A percentile compares a stretch with the other conserved stretches of the same genome.
These are phyloP conservation scores for Citrullus amarus DNA, from an alignment of 306 rosid species.

Conservation along the genomic window DNA sequence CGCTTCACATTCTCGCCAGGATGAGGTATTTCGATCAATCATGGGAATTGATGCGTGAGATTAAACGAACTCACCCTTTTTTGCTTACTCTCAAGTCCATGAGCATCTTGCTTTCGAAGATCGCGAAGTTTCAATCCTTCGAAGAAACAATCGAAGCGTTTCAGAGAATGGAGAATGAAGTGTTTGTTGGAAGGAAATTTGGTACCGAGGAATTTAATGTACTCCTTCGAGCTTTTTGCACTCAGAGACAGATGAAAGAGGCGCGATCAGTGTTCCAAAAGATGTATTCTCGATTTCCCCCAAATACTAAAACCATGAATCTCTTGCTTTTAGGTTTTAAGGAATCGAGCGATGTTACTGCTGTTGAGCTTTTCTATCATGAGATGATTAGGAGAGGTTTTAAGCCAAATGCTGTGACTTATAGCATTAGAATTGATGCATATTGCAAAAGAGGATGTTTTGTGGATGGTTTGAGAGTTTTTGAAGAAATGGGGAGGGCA, in stretches of 20 bases:
- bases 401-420: slow-evolving; percentile 53
- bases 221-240: slow-evolving; percentile 59
- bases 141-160: slow-evolving; percentile 70
- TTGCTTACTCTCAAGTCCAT: slow-evolving; percentile 69
- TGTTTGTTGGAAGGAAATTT: slow-evolving; percentile 42
- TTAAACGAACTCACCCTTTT: slow-evolving; percentile 26
- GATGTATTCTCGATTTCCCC: slow-evolving; percentile 44
- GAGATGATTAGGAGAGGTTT: slow-evolving; percentile 76
- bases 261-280: slow-evolving; percentile 59
- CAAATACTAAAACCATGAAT: slow-evolving; percentile 71
- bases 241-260: slow-evolving; percentile 83
- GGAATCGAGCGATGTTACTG: slow-evolving; percentile 67
- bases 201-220: slow-evolving; percentile 70
- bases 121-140: slow-evolving; percentile 50
- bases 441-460: slow-evolving; percentile 69
- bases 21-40: slow-evolving; percentile 78
- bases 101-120: slow-evolving; percentile 72
- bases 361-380: slow-evolving; percentile 76
- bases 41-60: slow-evolving; percentile 45
- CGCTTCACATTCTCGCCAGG: slow-evolving; percentile 60
- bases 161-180: slow-evolving; percentile 49
- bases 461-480: slow-evolving; percentile 59
- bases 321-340: slow-evolving; percentile 82
- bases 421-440: slow-evolving; percentile 63
- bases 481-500: slow-evolving; percentile 61